Conservation (phyloP, 768 basidiomycete species). For the Dioszegia hungarica region DNA sequence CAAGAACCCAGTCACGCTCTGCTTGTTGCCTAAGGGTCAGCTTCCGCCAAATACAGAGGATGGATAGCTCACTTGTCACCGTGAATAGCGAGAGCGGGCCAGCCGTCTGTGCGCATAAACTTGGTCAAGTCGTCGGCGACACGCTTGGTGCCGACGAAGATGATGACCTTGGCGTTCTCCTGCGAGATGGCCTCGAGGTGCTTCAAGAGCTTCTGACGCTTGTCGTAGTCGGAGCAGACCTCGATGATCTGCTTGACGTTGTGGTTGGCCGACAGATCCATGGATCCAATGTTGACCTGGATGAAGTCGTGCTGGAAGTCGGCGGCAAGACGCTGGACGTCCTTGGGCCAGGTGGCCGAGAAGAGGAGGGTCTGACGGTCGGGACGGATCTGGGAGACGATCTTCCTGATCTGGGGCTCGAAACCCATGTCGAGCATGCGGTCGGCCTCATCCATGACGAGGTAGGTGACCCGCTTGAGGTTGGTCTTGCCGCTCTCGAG, state of each 20-base stretch:
- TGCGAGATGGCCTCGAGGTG: slow-evolving; percentile 93
- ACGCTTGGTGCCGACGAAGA: slow-evolving; percentile 96
- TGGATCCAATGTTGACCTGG: slow-evolving; percentile 97
- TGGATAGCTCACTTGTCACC: slow-evolving; percentile 72
- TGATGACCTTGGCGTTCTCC: slow-evolving; percentile 97
- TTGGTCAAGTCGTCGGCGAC: slow-evolving; percentile 98
- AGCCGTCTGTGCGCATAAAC: slow-evolving; percentile 86
- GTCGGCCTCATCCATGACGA: slow-evolving; percentile 99
- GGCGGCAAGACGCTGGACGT: slow-evolving; percentile 96
- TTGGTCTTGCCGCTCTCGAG: slow-evolving; percentile 94
- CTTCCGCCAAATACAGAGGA: not conserved
- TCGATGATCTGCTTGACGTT: slow-evolving; percentile 95
- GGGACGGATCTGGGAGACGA: slow-evolving; percentile 92
- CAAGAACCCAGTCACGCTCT: slow-evolving; percentile 98
- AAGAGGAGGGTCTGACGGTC: slow-evolving; percentile 99
- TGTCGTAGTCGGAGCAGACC: slow-evolving; percentile 95
- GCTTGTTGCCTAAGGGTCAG: slow-evolving; percentile 40
- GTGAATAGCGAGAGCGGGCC: slow-evolving; percentile 99
- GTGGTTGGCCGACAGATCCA: slow-evolving; percentile 97
- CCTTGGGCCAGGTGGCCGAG: slow-evolving; percentile 99
- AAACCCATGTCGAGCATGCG: slow-evolving; percentile 99
- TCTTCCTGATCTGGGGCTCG: slow-evolving; percentile 98
- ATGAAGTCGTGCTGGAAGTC: slow-evolving; percentile 96
- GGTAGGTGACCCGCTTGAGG: slow-evolving; percentile 88
- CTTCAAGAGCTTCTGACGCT: slow-evolving; percentile 90